These are phyloP conservation scores for Helicostylum pulchrum DNA, from an alignment of 192 early-diverging fungal genomes.

Conservation along the genomic window DNA sequence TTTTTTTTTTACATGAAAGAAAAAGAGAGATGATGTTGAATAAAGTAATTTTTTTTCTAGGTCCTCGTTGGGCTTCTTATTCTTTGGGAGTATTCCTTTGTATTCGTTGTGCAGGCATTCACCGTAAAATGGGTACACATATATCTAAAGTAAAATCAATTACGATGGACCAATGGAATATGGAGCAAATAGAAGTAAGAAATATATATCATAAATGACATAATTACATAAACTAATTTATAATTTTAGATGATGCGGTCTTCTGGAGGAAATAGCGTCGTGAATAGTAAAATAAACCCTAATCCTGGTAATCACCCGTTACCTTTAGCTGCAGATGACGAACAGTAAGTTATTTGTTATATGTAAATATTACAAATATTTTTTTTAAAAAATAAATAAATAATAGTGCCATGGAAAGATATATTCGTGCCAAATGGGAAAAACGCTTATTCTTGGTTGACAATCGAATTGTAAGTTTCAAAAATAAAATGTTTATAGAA, in stretches of 20 bases:
- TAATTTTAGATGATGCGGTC: conserved; percentile 12
- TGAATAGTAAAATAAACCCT: conserved; percentile 70
- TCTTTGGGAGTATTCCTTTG: conserved; percentile 93
- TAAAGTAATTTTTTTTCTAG: conserved; percentile 32
- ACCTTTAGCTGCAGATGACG: conserved; percentile 56
- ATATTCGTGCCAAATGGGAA: conserved; percentile 93
- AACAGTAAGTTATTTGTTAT: conserved; percentile 36
- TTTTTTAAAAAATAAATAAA: neutral
- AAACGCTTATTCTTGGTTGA: conserved; percentile 41
- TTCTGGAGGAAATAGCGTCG: conserved; percentile 61
- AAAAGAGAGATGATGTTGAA: neutral
- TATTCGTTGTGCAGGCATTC: conserved; percentile 84
- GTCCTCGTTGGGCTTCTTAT: conserved; percentile 84
- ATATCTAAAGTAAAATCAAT: conserved; percentile 91
- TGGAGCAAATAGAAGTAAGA: conserved; percentile 77
- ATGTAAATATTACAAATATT: neutral
- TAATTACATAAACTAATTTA: neutral
- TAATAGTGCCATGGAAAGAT: conserved; percentile 78
- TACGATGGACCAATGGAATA: conserved; percentile 89
- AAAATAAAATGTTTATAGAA: neutral
- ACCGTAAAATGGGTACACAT: conserved; percentile 84
- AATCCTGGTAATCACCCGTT: conserved; percentile 61
- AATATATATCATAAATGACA: neutral
- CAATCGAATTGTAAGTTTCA: conserved; percentile 2
- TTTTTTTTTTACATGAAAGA: neutral